Evolutionary conservation across 495 filamentous ascomycete species (phyloP).

Genomic region (Pyronema domesticum): DNA sequence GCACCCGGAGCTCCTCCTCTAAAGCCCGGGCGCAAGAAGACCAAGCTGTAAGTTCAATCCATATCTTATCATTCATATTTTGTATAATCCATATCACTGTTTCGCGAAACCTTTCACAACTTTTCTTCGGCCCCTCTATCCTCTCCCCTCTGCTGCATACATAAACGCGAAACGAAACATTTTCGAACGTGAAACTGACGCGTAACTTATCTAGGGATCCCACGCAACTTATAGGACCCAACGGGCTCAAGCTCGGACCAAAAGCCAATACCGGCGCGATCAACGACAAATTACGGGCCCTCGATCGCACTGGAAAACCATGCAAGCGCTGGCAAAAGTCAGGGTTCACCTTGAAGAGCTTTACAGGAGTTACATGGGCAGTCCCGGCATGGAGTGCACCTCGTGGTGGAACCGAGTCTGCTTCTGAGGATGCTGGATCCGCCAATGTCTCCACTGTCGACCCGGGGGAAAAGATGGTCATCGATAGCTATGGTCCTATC

Average conservation of each 20-base stretch:
- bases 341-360: slow-evolving; percentile 69
- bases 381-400: slow-evolving; percentile 70
- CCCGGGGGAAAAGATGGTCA: not conserved
- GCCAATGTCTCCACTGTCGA: not conserved
- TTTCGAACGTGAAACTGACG: slow-evolving; percentile 15
- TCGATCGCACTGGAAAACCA: slow-evolving; percentile 75
- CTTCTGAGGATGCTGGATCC: not conserved
- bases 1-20: slow-evolving; percentile 34
- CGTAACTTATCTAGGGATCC: slow-evolving; percentile 8
- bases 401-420: too few relatives aligned
- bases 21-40: slow-evolving; percentile 88
- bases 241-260: slow-evolving; percentile 61
- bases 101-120: too few relatives aligned
- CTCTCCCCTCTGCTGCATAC: too few relatives aligned
- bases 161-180: too few relatives aligned
- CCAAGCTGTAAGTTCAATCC: slow-evolving; percentile 55
- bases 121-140: too few relatives aligned
- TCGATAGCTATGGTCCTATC: not conserved
- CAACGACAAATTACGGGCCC: slow-evolving; percentile 83
- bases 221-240: slow-evolving; percentile 5
- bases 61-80: slow-evolving; percentile 9
- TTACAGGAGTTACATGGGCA: slow-evolving; percentile 77
- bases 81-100: not conserved
- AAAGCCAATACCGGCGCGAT: slow-evolving; percentile 97
- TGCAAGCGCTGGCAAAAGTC: slow-evolving; percentile 83